Conservation (phyloP, 2,329 filamentous ascomycete species). For the Xylaria multiplex region DNA sequence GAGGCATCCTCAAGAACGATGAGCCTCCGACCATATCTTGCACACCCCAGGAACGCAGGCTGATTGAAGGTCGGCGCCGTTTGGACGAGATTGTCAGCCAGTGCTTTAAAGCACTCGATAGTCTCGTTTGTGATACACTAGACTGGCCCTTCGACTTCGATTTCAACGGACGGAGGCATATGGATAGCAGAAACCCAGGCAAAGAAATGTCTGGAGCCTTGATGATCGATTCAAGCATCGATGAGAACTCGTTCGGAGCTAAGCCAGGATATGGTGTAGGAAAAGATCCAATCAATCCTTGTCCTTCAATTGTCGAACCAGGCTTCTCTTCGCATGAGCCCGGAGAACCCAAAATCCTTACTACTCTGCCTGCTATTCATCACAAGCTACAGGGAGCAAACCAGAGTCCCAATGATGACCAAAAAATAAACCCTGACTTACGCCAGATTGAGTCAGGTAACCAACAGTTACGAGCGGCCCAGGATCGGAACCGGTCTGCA, state of each 20-base stretch:
- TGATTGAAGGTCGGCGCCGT: slow-evolving; percentile 27
- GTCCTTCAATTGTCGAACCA: not conserved
- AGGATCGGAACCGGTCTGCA: not conserved
- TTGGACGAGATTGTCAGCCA: slow-evolving; percentile 34
- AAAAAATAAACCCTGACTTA: not conserved
- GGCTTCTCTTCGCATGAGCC: not conserved
- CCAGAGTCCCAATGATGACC: not conserved
- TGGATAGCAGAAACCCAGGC: not conserved
- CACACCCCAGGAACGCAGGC: slow-evolving; percentile 5
- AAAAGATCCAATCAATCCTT: not conserved
- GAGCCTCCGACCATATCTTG: not conserved
- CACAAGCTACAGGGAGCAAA: not conserved
- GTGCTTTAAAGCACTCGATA: slow-evolving; percentile 31
- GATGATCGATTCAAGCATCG: not conserved
- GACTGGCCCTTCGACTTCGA: not conserved
- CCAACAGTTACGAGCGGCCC: not conserved
- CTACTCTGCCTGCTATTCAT: not conserved
- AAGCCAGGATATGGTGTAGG: not conserved
- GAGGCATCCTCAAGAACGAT: not conserved
- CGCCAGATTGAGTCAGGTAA: not conserved
- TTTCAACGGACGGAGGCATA: not conserved
- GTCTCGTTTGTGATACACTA: slow-evolving; percentile 29
- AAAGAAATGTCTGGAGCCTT: slow-evolving; percentile 39
- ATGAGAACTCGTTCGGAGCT: not conserved
- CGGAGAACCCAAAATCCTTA: too few relatives aligned